Evolutionary conservation across 768 basidiomycete species (phyloP).

Genomic region (Mycena rosella): DNA sequence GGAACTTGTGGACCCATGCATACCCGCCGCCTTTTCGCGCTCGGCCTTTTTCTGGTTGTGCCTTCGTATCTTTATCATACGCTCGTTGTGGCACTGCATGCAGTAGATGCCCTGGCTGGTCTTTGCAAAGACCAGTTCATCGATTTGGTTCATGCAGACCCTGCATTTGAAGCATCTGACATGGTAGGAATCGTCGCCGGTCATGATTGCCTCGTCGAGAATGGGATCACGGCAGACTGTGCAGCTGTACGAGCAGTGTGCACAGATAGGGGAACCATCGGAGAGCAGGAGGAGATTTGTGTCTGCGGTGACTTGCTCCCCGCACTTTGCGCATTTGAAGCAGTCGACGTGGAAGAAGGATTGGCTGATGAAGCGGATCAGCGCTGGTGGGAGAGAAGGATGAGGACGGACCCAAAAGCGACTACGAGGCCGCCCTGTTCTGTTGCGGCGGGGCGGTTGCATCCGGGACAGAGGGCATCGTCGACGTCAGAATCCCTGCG

Average conservation of each 20-base stretch:
- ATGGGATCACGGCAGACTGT: conserved; percentile 95
- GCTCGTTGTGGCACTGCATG: conserved; percentile 98
- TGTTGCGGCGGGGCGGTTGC: conserved; percentile 82
- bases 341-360: conserved; percentile 96
- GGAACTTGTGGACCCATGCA: conserved; percentile 57
- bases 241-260: conserved; percentile 94
- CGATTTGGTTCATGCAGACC: conserved; percentile 93
- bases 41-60: conserved; percentile 92
- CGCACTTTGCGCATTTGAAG: conserved; percentile 98
- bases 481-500: no score
- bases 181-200: conserved; percentile 98
- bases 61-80: conserved; percentile 91
- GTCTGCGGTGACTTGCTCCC: conserved; percentile 92
- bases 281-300: conserved; percentile 97
- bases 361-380: conserved; percentile 64
- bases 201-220: conserved; percentile 99
- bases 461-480: conserved; percentile 84
- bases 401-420: conserved; percentile 86
- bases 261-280: conserved; percentile 97
- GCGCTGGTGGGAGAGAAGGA: conserved; percentile 29
- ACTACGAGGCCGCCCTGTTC: conserved; percentile 91
- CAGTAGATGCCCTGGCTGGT: conserved; percentile 99
- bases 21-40: conserved; percentile 61
- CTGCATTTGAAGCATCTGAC: conserved; percentile 99
- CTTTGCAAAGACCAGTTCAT: conserved; percentile 98